These are phyloP conservation scores for Ustilago crameri DNA, from an alignment of 1,284 basidiomycete species.

Conservation along the genomic window DNA sequence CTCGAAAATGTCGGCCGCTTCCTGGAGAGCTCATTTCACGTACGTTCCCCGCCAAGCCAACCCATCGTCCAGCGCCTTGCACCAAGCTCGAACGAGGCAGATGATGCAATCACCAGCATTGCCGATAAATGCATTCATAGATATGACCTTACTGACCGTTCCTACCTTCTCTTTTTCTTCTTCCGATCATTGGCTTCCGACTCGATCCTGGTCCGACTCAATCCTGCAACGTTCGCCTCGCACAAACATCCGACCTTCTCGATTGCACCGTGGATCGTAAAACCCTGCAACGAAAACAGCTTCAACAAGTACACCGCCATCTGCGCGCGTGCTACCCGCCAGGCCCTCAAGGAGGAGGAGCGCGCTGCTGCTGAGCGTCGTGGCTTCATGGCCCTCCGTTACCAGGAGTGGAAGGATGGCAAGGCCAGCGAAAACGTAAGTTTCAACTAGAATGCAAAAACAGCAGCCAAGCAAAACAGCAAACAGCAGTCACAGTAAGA, in stretches of 20 bases:
- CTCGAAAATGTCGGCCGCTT: constrained; percentile 57
- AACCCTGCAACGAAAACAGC: constrained; percentile 45
- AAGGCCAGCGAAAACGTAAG: constrained; percentile 67
- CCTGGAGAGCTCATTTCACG: constrained; percentile 66
- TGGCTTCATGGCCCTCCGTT: constrained; percentile 68
- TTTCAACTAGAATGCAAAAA: constrained; percentile 2
- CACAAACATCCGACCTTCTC: no score
- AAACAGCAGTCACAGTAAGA: no score
- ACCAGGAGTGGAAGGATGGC: constrained; percentile 70
- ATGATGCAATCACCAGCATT: background rate
- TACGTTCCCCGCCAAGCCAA: constrained; percentile 31
- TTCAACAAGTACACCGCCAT: constrained; percentile 70
- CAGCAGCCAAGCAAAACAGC: background rate
- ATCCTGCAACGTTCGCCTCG: no score
- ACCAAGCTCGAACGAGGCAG: background rate
- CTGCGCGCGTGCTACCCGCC: constrained; percentile 69
- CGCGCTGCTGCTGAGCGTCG: constrained; percentile 69
- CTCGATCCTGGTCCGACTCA: background rate
- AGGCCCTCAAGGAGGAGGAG: constrained; percentile 69
- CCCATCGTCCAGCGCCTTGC: background rate
- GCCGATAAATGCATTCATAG: no score
- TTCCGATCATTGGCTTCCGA: no score
- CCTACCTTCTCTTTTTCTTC: background rate
- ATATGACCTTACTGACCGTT: background rate
- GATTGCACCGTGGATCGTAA: no score